These are phyloP conservation scores for Kluyveromyces aestuarii DNA, from an alignment of 805 yeast genomes.

Conservation along the genomic window DNA sequence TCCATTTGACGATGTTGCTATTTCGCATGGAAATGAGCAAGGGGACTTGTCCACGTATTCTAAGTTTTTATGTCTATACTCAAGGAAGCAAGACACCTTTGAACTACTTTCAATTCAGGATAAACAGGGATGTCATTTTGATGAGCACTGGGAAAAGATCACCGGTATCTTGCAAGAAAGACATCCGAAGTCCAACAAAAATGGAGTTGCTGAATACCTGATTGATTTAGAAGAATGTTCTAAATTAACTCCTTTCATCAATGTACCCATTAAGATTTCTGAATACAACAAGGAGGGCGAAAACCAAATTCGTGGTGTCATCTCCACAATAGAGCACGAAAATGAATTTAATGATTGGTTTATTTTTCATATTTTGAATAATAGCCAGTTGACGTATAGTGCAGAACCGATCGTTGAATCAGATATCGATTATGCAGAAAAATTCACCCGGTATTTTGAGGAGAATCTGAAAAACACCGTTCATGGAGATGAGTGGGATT, in stretches of 20 bases:
- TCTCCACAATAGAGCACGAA: slow-evolving; percentile 27
- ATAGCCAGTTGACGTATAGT: slow-evolving; percentile 25
- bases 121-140: slow-evolving; percentile 26
- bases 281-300: slow-evolving; percentile 27
- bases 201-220: slow-evolving; percentile 13
- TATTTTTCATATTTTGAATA: slow-evolving; percentile 28
- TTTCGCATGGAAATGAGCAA: slow-evolving; percentile 10
- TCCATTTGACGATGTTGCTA: slow-evolving; percentile 9
- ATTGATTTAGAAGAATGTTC: slow-evolving; percentile 12
- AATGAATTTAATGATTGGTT: slow-evolving; percentile 31
- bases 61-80: slow-evolving; percentile 32
- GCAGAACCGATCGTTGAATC: slow-evolving; percentile 7
- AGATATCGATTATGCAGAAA: slow-evolving; percentile 17
- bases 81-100: slow-evolving; percentile 18
- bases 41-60: slow-evolving; percentile 30
- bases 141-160: slow-evolving; percentile 23
- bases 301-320: slow-evolving; percentile 31
- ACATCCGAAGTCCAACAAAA: background rate
- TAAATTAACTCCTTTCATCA: slow-evolving; percentile 12
- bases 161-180: slow-evolving; percentile 3
- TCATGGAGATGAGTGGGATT: slow-evolving; percentile 39
- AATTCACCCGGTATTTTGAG: slow-evolving; percentile 38
- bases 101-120: slow-evolving; percentile 22
- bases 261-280: slow-evolving; percentile 22
- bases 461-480: slow-evolving; percentile 38